phyloP scores from a whole-genome alignment of 495 filamentous ascomycete genomes.

The Cercophora samala region DNA sequence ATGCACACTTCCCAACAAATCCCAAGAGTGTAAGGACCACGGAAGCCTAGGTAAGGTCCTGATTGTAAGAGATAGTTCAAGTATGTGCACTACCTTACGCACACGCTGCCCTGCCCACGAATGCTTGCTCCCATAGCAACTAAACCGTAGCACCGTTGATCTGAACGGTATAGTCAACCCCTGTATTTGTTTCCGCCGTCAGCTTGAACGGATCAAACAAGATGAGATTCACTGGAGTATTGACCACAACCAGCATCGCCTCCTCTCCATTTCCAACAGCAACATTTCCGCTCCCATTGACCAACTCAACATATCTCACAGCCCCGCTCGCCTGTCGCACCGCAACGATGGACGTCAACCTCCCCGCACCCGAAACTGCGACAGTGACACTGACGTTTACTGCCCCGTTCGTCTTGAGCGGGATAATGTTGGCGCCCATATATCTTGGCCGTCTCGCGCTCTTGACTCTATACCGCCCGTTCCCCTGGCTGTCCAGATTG shows the following conservation, averaged over 20 bases:
- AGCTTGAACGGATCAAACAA: conserved; percentile 46
- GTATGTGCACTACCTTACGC: too few species aligned
- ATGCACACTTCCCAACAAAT: neutral
- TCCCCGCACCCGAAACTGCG: conserved; percentile 11
- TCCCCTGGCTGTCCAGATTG: conserved; percentile 38
- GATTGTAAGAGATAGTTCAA: too few species aligned
- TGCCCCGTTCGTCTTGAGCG: conserved; percentile 34
- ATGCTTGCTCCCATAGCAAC: neutral
- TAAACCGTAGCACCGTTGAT: conserved; percentile 35
- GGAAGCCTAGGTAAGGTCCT: too few species aligned
- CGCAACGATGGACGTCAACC: conserved; percentile 36
- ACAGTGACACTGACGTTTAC: conserved; percentile 34
- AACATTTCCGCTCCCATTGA: conserved; percentile 26
- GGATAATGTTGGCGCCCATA: conserved; percentile 48
- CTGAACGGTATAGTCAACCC: conserved; percentile 39
- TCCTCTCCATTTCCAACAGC: conserved; percentile 36
- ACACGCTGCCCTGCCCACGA: too few species aligned
- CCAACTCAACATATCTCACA: conserved; percentile 32
- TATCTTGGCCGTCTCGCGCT: conserved; percentile 40
- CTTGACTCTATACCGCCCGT: conserved; percentile 43
- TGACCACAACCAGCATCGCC: conserved; percentile 43
- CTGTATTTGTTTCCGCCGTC: conserved; percentile 36
- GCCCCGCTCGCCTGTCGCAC: conserved; percentile 31
- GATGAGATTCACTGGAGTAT: conserved; percentile 38
- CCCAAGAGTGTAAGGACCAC: neutral